Base-by-base conservation (phyloP, 106 monocot genomes). In the Acanthochlamys bracteata region DNA sequence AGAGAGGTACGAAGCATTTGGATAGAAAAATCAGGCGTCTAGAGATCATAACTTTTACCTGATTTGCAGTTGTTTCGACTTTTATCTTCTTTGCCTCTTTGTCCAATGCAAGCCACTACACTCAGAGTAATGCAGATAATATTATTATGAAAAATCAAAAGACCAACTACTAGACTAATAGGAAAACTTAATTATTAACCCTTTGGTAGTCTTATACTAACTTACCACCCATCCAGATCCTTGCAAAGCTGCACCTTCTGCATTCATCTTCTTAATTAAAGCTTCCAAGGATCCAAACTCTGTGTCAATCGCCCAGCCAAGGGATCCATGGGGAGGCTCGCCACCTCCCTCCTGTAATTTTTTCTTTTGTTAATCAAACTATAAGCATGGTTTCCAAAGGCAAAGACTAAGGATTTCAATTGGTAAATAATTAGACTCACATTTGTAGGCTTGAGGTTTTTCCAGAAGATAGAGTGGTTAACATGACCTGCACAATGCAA, bases 191-290 rank as follows among this genome's bases (percentile, higher is more conserved):
- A 55, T 55, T 55, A 21, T 0, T 3, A 55, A 9, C 4, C 16
- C 16, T 4, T 22, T 17, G 22, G 10, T 1, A 55, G 20, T 17
- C 10, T 22, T 20, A 55, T 55, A 9, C 20, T 27, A 61, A 71
- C 93, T 69, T 65, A 96, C 96, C 84, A 96, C 96, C 96, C 96
- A 96, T 76, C 96, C 96, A 61, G 96, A 96, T 62, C 96, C 96
- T 63, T 96, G 96, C 59, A 96, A 69, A 81, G 88, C 96, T 73
- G 91, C 88, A 67, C 96, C 96, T 70, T 85, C 91, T 43, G 91
- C 68, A 68, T 83, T 96, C 39, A 91, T 73, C 46, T 83, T 91
- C 61, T 81, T 63, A 20, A 85, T 26, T 59, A 96, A 51, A 42
- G 59, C 51, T 11, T 96, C 88, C 57, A 88, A 54, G 1, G 96